Base-by-base conservation (phyloP, 163 green algal species). In the Volvox carteri region DNA sequence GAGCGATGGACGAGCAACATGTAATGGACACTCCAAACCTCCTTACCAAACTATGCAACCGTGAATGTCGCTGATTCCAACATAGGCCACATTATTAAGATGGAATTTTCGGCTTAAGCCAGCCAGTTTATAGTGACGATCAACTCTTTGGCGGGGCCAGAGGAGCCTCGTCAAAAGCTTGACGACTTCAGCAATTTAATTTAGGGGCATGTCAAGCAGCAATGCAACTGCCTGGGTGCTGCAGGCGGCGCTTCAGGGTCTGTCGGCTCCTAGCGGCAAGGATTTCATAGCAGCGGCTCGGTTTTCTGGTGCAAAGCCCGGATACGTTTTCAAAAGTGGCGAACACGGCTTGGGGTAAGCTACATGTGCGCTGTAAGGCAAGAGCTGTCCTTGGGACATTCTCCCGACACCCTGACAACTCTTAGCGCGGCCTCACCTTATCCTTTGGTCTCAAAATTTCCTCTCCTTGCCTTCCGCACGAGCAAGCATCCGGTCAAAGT, bases 281-380 rank as follows among this genome's bases (percentile, higher is more conserved):
- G 90, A 88, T 4, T 93, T 91, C 74, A 76, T 91, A 16, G 37
- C 84, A 44, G 84, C 84, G 16, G 54, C 42, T 0, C 48, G 35
- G 0, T 93, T 93, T 37, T 5, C 37, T 33, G 87, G 87, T 12
- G 6, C 87, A 25, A 91, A 76, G 54, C 88, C 85, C 2, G 92
- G 92, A 30, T 95, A 93, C 56, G 91, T 89, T 30, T 95, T 95
- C 74, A 78, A 84, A 28, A 84, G 67, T 16, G 92, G 84, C 46
- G 79, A 90, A 11, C 60, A 90, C 48, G 92, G 92, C 65, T 68
- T 88, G 16, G 92, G 92, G 91, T 93, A 58, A 42, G 72, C 58
- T 23, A 25, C 50, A 18, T 60, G 14, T 12, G 18, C 62, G 62
- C 14, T 73, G 4, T 73, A 23, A 23, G 28, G 3, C 5, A 23